phyloP scores from a whole-genome alignment of 192 early-diverging fungal genomes.

The Podila verticillata region DNA sequence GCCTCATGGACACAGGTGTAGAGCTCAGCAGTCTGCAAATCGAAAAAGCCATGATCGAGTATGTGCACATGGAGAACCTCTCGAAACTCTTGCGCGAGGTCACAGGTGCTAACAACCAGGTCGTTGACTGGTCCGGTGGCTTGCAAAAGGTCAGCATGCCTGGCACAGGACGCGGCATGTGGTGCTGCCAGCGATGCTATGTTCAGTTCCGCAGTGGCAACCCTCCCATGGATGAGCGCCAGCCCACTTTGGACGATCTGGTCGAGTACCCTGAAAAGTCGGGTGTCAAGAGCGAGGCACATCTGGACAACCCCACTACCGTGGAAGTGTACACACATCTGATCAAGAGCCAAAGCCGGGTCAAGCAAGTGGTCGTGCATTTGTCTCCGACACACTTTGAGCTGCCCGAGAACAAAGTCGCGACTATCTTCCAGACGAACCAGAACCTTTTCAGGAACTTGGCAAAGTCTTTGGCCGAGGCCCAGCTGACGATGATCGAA shows the following conservation, averaged over 20 bases:
- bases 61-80: conserved; percentile 25
- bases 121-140: conserved; percentile 29
- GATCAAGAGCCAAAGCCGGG: conserved; percentile 17
- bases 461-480: conserved; percentile 16
- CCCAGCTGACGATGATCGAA: conserved; percentile 42
- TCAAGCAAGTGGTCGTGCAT: conserved; percentile 23
- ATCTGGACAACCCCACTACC: conserved; percentile 21
- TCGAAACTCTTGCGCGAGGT: conserved; percentile 32
- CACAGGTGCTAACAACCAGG: conserved; percentile 15
- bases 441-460: conserved; percentile 27
- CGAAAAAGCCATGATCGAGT: conserved; percentile 32
- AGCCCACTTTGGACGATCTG: conserved; percentile 33
- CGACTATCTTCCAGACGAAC: conserved; percentile 22
- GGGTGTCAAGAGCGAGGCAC: conserved; percentile 36
- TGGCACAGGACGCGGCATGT: conserved; percentile 24
- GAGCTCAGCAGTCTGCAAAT: conserved; percentile 25
- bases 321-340: conserved; percentile 29
- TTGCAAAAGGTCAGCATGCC: conserved; percentile 33
- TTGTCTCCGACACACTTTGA: conserved; percentile 29
- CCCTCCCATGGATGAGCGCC: conserved; percentile 35
- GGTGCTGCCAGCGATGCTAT: conserved; percentile 40
- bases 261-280: conserved; percentile 25
- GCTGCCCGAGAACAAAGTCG: conserved; percentile 14
- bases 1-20: conserved; percentile 8
- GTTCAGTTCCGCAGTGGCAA: conserved; percentile 10